phyloP scores from a whole-genome alignment of 306 rosid genomes.

The Datisca glomerata region DNA sequence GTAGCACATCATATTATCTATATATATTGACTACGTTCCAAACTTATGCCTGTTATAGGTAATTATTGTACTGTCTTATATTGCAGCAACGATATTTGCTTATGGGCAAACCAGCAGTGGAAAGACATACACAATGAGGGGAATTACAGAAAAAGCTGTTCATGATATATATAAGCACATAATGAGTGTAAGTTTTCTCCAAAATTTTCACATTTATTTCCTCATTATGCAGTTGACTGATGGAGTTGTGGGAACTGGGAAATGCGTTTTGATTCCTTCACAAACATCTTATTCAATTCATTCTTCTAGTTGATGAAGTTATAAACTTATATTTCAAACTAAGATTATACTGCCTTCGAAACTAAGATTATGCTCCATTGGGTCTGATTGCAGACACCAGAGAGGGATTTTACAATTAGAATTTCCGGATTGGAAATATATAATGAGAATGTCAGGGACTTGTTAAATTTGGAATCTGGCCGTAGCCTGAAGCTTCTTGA shows the following conservation, averaged over 20 bases:
- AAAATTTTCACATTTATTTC: no score
- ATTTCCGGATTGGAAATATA: conserved; percentile 97
- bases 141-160: conserved; percentile 97
- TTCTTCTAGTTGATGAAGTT: conserved; percentile 7
- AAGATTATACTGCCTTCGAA: background rate
- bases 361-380: conserved; percentile 15
- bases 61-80: conserved; percentile 3
- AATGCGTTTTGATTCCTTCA: no score
- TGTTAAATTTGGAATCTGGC: conserved; percentile 84
- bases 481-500: conserved; percentile 85
- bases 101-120: conserved; percentile 99
- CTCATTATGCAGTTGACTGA: no score
- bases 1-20: conserved; percentile 21
- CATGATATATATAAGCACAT: conserved; percentile 83
- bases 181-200: conserved; percentile 66
- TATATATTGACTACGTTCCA: no score
- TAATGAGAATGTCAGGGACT: conserved; percentile 90
- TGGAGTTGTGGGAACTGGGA: no score
- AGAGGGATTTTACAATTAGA: conserved; percentile 71
- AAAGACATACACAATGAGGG: conserved; percentile 96
- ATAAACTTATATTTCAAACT: background rate
- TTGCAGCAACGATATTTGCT: conserved; percentile 89
- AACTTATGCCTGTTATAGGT: background rate
- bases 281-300: no score
- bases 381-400: conserved; percentile 56